Conservation (phyloP, 202 grass and related monocot species). For the Hordeum pubiflorum region DNA sequence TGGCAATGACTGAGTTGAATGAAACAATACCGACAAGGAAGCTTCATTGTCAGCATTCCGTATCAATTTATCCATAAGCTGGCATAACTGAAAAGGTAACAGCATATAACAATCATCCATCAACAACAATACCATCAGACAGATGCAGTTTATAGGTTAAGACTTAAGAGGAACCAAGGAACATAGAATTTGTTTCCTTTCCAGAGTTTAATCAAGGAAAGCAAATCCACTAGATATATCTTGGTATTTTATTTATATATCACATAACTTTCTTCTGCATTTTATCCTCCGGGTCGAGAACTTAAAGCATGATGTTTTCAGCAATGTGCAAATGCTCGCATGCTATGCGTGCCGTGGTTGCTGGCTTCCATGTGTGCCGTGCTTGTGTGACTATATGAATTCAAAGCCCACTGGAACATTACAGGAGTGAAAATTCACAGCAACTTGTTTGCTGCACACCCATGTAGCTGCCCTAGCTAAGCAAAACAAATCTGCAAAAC, state of each 20-base stretch:
- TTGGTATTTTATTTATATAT: background rate
- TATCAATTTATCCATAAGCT: constrained; percentile 67
- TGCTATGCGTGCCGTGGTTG: background rate
- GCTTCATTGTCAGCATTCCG: constrained; percentile 39
- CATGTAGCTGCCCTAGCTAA: background rate
- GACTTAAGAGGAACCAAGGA: background rate
- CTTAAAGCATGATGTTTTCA: background rate
- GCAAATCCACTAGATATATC: background rate
- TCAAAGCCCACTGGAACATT: background rate
- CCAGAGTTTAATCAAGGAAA: background rate
- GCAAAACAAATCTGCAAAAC: constrained; percentile 9
- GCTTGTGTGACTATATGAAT: background rate
- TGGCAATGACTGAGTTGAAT: constrained; percentile 14
- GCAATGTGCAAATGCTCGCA: background rate
- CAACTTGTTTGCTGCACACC: constrained; percentile 1
- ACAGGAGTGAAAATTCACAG: constrained; percentile 7
- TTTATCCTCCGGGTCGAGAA: background rate
- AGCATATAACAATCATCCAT: constrained; percentile 12
- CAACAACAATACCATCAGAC: constrained; percentile 8
- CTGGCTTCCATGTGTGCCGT: background rate
- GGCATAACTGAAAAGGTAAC: constrained; percentile 52
- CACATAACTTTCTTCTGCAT: background rate
- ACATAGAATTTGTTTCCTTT: background rate
- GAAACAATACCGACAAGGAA: constrained; percentile 55
- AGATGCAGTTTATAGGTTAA: constrained; percentile 10